Evolutionary conservation across 805 yeast species (phyloP).

Genomic region (Suhomyces kilbournensis): DNA sequence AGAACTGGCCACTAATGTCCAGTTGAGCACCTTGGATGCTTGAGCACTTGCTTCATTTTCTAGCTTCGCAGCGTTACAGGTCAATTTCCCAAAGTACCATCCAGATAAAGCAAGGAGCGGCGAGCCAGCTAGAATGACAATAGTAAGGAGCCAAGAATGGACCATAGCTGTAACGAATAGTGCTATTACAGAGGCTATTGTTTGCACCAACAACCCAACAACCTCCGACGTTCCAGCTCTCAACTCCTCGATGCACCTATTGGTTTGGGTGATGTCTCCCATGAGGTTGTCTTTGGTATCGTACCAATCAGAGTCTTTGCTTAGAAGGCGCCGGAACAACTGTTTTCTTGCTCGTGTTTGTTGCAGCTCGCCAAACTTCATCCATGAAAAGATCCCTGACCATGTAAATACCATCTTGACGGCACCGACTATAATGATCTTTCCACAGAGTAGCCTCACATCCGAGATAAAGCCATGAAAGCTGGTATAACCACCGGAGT

Average conservation of each 20-base stretch:
- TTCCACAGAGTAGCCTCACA: conserved; percentile 25
- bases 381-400: conserved; percentile 60
- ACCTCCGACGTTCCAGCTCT: conserved; percentile 68
- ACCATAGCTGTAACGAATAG: conserved; percentile 63
- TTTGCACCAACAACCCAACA: conserved; percentile 54
- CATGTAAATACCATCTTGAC: conserved; percentile 39
- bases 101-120: conserved; percentile 63
- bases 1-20: conserved; percentile 61
- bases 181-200: conserved; percentile 51
- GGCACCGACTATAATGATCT: conserved; percentile 33
- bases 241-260: conserved; percentile 72
- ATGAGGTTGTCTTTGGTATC: conserved; percentile 53
- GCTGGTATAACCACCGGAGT: conserved; percentile 27
- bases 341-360: conserved; percentile 52
- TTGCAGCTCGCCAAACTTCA: conserved; percentile 68
- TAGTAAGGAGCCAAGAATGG: conserved; percentile 81
- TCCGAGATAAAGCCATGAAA: conserved; percentile 26
- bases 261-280: conserved; percentile 64
- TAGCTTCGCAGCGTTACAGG: conserved; percentile 45
- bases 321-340: conserved; percentile 45
- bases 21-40: conserved; percentile 62
- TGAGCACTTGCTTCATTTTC: conserved; percentile 58
- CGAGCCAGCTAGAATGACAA: conserved; percentile 68
- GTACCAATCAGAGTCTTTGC: conserved; percentile 56
- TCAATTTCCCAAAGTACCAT: conserved; percentile 46